These are phyloP conservation scores for Elsinoe fawcettii DNA, from an alignment of 2,329 filamentous ascomycete genomes.

Conservation along the genomic window DNA sequence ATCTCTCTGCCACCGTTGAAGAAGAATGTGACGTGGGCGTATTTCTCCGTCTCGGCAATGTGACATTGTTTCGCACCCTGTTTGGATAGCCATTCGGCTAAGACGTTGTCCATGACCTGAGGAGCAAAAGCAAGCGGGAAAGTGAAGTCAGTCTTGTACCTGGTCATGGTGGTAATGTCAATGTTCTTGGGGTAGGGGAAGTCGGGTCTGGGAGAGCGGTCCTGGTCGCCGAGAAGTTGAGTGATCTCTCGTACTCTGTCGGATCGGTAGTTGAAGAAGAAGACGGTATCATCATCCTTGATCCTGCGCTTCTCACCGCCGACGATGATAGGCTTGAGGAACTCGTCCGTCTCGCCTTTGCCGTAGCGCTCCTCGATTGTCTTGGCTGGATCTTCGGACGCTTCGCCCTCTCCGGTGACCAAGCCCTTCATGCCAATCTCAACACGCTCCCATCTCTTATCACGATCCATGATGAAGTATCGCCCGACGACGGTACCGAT, in stretches of 20 bases:
- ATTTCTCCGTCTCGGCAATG: conserved; percentile 98
- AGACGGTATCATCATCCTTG: conserved; percentile 86
- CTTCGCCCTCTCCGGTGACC: conserved; percentile 78
- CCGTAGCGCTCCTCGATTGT: conserved; percentile 83
- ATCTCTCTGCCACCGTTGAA: conserved; percentile 99
- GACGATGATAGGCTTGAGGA: conserved; percentile 94
- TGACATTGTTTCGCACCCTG: conserved; percentile 88
- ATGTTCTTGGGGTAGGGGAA: conserved; percentile 91
- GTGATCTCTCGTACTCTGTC: conserved; percentile 95
- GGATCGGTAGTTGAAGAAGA: conserved; percentile 99
- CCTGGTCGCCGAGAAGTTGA: conserved; percentile 83
- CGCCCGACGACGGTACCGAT: conserved; percentile 89
- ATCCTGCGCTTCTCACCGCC: conserved; percentile 79
- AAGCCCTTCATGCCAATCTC: conserved; percentile 85
- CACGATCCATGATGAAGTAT: conserved; percentile 99
- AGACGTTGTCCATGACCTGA: conserved; percentile 94
- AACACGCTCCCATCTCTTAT: conserved; percentile 97
- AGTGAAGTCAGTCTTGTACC: conserved; percentile 91
- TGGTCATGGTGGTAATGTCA: conserved; percentile 89
- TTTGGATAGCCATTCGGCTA: conserved; percentile 91
- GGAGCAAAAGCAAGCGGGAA: conserved; percentile 90
- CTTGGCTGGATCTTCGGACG: conserved; percentile 73
- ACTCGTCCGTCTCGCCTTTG: conserved; percentile 87
- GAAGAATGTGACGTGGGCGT: conserved; percentile 99
- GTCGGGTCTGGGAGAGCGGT: conserved; percentile 82